Evolutionary conservation across 2,329 filamentous ascomycete species (phyloP), one percentile per base, ranked within the genome.

Genomic region (Akanthomyces uredinophilus): DNA sequence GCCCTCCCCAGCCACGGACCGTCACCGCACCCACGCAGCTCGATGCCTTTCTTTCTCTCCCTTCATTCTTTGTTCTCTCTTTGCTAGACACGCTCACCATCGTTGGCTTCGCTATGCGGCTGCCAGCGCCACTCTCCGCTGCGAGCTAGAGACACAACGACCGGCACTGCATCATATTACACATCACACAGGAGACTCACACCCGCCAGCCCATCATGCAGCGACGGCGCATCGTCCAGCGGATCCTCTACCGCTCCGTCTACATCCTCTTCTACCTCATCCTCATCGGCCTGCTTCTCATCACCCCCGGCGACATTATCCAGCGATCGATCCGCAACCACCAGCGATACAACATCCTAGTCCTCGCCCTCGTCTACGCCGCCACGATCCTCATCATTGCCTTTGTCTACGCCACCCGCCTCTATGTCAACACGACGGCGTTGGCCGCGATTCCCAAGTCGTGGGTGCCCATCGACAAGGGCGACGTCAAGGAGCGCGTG

Each of bases 391-490:
- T 90, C 51, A 77, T 92, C 59, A 84, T 91, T 49, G 75, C 85
- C 50, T 86, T 96, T 68, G 85, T 97, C 69, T 97, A 96, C 73
- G 83, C 87, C 61, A 85, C 87, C 59, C 83, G 95, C n/a, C 83
- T 97, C 22, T 97, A 94, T 75, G 91, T 94, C 59, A 96, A 91
- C 70, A 87, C 91, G 65, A 89, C 83, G 51, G 87, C 90, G 10
- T 82, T 98, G 10, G 85, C 87, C 20, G 87, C 86, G 4, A 96
- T 99, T 63, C 95, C 95, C 1, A 95, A 94, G 73, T 79, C 85
- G 60, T 96, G 91, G 83, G 84, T 96, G 18, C 93, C 93, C 0
- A 82, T 96, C 65, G 91, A 95, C 68, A 90, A 91, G 72, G 90
- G 89, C 66, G 92, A 97, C 72, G 84, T 97, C 50, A 85, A 84